A percentile compares a stretch with the other conserved stretches of the same genome.
These are phyloP conservation scores for Pleurotus giganteus DNA, from an alignment of 768 basidiomycete species.

Conservation along the genomic window DNA sequence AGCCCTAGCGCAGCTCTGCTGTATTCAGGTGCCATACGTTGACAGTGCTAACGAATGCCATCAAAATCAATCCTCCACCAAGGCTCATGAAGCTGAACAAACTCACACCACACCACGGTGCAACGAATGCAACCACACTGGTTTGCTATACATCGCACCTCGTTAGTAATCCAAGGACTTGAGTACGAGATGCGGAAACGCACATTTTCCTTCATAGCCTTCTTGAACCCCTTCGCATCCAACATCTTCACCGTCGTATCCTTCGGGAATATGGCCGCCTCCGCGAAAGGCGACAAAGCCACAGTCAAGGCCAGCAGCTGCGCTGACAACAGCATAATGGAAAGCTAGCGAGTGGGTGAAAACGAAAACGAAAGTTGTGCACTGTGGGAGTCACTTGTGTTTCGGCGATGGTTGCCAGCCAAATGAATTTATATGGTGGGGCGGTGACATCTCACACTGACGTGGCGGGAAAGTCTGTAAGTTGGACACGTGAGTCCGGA, in stretches of 20 bases:
- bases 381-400: neutral
- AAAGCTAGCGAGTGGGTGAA: neutral
- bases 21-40: constrained; percentile 82
- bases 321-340: constrained; percentile 9
- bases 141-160: constrained; percentile 48
- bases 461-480: constrained; percentile 7
- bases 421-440: neutral
- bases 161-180: neutral
- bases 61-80: neutral
- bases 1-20: constrained; percentile 78
- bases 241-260: constrained; percentile 71
- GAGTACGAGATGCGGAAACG: constrained; percentile 21
- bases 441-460: constrained; percentile 10
- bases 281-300: constrained; percentile 36
- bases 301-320: constrained; percentile 4
- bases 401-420: neutral
- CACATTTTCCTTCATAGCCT: constrained; percentile 75
- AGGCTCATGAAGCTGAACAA: neutral
- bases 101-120: constrained; percentile 90
- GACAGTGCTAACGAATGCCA: constrained; percentile 63
- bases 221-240: constrained; percentile 66
- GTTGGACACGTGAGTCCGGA: neutral
- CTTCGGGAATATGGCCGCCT: constrained; percentile 44
- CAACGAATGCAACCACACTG: constrained; percentile 84
- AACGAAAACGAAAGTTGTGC: neutral